These are phyloP conservation scores for Ilyonectria sp. DNA, from an alignment of 2,329 filamentous ascomycete species.

Conservation along the genomic window DNA sequence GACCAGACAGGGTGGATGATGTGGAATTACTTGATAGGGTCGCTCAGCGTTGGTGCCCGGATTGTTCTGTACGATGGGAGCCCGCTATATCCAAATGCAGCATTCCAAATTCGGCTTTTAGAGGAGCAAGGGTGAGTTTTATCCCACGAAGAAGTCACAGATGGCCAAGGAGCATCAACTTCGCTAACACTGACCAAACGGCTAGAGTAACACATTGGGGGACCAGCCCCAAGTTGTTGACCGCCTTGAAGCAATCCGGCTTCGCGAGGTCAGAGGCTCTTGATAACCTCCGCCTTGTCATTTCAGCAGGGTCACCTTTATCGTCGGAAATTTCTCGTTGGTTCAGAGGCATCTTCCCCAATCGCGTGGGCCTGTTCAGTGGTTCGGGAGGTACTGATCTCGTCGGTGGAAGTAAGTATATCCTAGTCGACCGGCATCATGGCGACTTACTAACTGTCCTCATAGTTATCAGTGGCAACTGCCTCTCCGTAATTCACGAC, in stretches of 20 bases:
- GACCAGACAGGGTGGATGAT: not conserved
- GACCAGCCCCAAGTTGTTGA: not conserved
- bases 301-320: not conserved
- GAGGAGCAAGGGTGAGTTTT: not conserved
- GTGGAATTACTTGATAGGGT: not conserved
- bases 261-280: not conserved
- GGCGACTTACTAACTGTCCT: not conserved
- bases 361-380: not conserved
- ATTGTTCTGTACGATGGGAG: not conserved
- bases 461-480: not conserved
- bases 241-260: not conserved
- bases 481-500: not conserved
- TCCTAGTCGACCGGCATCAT: not conserved
- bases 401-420: not conserved
- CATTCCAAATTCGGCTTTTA: not conserved
- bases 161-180: no score
- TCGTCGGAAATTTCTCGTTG: not conserved
- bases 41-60: not conserved
- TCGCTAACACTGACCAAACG: not conserved
- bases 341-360: not conserved
- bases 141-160: no score
- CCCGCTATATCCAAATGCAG: not conserved
- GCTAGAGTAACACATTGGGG: not conserved
- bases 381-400: not conserved
- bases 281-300: not conserved